Evolutionary conservation across 768 basidiomycete genomes (phyloP).

Genomic region (Lanmaoa pseudosensibilis): DNA sequence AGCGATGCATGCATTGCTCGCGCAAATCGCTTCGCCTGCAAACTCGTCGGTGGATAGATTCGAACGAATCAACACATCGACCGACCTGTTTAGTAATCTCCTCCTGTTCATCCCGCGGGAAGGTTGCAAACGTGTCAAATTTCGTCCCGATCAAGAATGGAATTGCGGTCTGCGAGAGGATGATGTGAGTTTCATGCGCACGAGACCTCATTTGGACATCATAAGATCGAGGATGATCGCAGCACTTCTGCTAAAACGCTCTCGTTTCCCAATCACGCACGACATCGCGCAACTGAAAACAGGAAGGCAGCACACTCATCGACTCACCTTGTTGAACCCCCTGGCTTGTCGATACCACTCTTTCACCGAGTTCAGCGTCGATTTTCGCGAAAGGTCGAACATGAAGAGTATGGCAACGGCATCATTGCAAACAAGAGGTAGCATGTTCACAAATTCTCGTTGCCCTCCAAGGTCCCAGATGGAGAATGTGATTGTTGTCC

Average conservation of each 20-base stretch:
- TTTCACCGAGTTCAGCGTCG: slow-evolving; percentile 96
- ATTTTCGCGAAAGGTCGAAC: slow-evolving; percentile 98
- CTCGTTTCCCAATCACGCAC: not conserved
- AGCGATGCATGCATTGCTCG: slow-evolving; percentile 99
- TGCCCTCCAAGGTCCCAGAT: slow-evolving; percentile 99
- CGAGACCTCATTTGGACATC: slow-evolving; percentile 1
- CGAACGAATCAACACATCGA: slow-evolving; percentile 9
- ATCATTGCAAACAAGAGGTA: slow-evolving; percentile 97
- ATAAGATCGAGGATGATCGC: not conserved
- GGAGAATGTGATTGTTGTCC: slow-evolving; percentile 98
- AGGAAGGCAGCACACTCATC: not conserved
- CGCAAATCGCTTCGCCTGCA: slow-evolving; percentile 93
- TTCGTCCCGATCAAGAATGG: slow-evolving; percentile 99
- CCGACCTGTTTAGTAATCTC: slow-evolving; percentile 96
- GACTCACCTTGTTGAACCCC: slow-evolving; percentile 94
- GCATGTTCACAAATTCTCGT: slow-evolving; percentile 98
- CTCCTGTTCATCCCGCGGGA: slow-evolving; percentile 97
- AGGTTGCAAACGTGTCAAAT: slow-evolving; percentile 94
- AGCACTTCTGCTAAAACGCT: not conserved
- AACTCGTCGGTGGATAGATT: slow-evolving; percentile 7
- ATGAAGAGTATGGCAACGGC: slow-evolving; percentile 99
- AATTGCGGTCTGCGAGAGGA: slow-evolving; percentile 78
- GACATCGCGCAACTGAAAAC: not conserved
- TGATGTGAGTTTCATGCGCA: slow-evolving; percentile 17
- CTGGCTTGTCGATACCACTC: slow-evolving; percentile 99